Evolutionary conservation across 129 eudicot genomes (phyloP).

Genomic region (Saposhnikovia divaricata): DNA sequence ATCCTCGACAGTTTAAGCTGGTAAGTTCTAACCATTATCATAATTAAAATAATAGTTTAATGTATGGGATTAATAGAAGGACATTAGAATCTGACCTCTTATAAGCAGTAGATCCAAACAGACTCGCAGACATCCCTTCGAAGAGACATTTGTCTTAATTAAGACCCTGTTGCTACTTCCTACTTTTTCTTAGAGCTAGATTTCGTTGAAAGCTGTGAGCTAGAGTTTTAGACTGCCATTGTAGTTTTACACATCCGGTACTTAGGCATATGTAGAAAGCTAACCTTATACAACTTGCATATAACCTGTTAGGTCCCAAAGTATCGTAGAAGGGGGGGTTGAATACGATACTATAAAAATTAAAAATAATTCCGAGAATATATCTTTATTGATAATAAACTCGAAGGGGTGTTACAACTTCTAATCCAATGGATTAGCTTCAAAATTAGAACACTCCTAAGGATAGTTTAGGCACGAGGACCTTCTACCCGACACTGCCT

Average conservation of each 20-base stretch:
- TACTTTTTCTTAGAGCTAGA: background rate
- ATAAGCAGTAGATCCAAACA: background rate
- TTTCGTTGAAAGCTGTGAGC: background rate
- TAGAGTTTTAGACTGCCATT: background rate
- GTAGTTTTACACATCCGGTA: background rate
- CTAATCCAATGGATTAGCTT: too few relatives aligned
- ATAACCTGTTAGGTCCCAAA: too few relatives aligned
- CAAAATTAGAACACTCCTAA: too few relatives aligned
- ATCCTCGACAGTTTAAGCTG: conserved; percentile 57
- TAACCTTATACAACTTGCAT: background rate
- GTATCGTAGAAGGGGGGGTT: too few relatives aligned
- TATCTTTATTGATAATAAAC: too few relatives aligned
- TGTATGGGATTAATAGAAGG: background rate
- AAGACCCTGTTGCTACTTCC: background rate
- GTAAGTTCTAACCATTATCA: conserved; percentile 33
- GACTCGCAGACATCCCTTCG: background rate
- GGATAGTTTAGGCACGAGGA: too few relatives aligned
- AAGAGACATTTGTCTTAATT: background rate
- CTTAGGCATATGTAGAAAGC: background rate
- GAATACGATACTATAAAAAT: too few relatives aligned
- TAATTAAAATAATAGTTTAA: background rate
- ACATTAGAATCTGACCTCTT: background rate
- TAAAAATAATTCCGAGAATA: too few relatives aligned
- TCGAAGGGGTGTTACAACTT: too few relatives aligned
- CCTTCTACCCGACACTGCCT: too few relatives aligned